Evolutionary conservation across 139 green algal genomes (phyloP).

Genomic region (Zygnema cylindricum): DNA sequence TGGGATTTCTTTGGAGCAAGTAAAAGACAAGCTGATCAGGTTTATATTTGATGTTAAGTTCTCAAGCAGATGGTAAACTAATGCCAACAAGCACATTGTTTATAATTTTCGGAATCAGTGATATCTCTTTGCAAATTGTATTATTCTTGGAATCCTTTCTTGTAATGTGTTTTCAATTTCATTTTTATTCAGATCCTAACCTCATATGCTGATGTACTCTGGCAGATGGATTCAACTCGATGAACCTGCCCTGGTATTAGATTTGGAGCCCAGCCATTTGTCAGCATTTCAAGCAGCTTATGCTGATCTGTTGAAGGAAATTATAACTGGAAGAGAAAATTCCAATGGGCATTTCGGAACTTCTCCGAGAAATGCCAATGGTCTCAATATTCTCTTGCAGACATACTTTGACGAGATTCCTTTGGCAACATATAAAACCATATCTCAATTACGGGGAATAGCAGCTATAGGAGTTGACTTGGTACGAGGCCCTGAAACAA

Average conservation of each 20-base stretch:
- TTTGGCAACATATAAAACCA: neutral
- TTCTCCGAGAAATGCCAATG: conserved; percentile 59
- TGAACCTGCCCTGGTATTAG: conserved; percentile 78
- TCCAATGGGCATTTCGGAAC: too few relatives aligned
- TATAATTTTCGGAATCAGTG: too few relatives aligned
- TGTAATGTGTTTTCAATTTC: too few relatives aligned
- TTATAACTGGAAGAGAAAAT: neutral
- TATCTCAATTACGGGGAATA: neutral
- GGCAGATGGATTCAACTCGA: conserved; percentile 81
- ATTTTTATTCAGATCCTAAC: conserved; percentile 6
- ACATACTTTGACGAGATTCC: conserved; percentile 81
- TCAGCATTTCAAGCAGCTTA: conserved; percentile 70
- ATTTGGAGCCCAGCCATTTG: conserved; percentile 47
- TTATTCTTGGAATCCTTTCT: too few relatives aligned
- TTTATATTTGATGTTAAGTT: too few relatives aligned
- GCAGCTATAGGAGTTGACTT: conserved; percentile 28
- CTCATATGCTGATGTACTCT: conserved; percentile 6
- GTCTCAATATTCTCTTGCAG: conserved; percentile 72
- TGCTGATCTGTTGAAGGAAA: conserved; percentile 56
- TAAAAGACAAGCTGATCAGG: too few relatives aligned
- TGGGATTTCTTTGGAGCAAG: too few relatives aligned
- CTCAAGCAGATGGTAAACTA: too few relatives aligned
- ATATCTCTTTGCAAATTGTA: too few relatives aligned
- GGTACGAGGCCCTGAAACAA: neutral
- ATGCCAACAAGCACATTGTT: too few relatives aligned